Conservation (phyloP, 331 rosid species). For the Telfairia occidentalis region DNA sequence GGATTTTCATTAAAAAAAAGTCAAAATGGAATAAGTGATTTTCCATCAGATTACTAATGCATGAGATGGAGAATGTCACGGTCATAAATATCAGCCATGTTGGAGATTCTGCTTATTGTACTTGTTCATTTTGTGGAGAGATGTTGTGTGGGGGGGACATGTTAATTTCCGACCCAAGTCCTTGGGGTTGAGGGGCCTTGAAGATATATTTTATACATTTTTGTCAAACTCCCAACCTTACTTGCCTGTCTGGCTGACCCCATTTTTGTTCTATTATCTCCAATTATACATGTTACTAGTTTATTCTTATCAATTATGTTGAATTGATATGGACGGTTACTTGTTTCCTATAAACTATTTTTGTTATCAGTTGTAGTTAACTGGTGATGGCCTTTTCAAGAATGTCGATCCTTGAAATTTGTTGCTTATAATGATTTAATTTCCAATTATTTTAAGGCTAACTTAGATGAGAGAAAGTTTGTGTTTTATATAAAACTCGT, state of each 20-base stretch:
- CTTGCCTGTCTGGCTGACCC: too few relatives aligned
- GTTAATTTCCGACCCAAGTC: neutral
- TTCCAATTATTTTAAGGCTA: neutral
- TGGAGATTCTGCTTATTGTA: neutral
- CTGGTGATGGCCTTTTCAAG: neutral
- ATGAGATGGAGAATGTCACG: neutral
- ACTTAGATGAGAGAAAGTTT: neutral
- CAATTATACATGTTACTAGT: too few relatives aligned
- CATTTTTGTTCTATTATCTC: too few relatives aligned
- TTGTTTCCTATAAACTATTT: neutral
- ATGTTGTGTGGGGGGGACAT: neutral
- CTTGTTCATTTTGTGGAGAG: neutral
- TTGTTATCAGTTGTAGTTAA: neutral
- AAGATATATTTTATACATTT: neutral
- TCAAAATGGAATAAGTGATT: neutral
- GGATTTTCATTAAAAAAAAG: neutral
- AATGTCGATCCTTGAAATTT: neutral
- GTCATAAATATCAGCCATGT: neutral
- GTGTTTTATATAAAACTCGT: neutral
- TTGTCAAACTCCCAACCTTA: neutral
- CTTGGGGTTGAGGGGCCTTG: neutral
- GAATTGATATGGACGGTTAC: neutral
- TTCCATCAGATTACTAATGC: neutral
- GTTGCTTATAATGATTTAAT: neutral
- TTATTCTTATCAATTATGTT: too few relatives aligned